Conservation (phyloP, 257 asterid species). For the Paulownia fortunei region DNA sequence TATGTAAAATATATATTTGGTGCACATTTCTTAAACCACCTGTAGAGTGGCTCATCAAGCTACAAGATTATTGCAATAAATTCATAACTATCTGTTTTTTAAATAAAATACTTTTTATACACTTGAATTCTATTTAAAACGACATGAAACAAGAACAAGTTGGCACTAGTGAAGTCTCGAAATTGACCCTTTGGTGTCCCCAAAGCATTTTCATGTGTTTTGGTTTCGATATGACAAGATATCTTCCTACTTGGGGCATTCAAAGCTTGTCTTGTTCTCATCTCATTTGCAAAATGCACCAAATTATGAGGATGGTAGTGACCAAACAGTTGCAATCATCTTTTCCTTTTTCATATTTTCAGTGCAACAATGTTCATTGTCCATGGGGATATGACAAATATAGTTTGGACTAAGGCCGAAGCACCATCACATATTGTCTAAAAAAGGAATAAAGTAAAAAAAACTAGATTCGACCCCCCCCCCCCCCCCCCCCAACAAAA, state of each 20-base stretch:
- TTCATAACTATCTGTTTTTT: too few species aligned
- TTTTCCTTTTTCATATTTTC: not conserved
- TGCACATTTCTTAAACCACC: too few species aligned
- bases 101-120: too few species aligned
- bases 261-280: slow-evolving; percentile 10
- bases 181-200: not conserved
- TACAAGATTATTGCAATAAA: not conserved
- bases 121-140: not conserved
- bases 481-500: too few species aligned
- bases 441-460: too few species aligned
- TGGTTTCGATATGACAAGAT: slow-evolving; percentile 3
- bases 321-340: slow-evolving; percentile 22
- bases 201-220: slow-evolving; percentile 8
- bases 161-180: not conserved
- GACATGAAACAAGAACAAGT: not conserved
- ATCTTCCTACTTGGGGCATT: not conserved
- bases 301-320: slow-evolving; percentile 28
- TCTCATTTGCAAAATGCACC: slow-evolving; percentile 16
- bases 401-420: slow-evolving; percentile 5
- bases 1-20: too few species aligned
- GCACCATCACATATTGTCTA: not conserved
- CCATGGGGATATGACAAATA: slow-evolving; percentile 22
- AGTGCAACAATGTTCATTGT: slow-evolving; percentile 2
- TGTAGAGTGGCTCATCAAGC: too few species aligned
- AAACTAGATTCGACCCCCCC: too few species aligned